Evolutionary conservation across 768 basidiomycete genomes (phyloP), one percentile per base, ranked within the genome.

Genomic region (Phlebiopsis gigantea): DNA sequence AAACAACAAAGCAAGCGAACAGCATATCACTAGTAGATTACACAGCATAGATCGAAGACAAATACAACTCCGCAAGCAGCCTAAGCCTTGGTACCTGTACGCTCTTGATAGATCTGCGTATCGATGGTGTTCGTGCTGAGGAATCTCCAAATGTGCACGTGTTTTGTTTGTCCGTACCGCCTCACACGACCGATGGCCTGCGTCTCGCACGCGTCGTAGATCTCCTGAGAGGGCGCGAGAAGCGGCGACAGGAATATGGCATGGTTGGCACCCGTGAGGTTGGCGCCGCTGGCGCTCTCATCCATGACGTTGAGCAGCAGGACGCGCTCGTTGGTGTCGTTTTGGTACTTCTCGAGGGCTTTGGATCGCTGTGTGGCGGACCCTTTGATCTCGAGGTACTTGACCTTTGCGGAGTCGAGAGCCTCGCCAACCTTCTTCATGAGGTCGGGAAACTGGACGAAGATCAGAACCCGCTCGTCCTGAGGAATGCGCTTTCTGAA

Each of bases 381-480:
- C 42, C 93, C 93, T 57, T 82, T 84, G 71, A 96, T 90, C 66
- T 92, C 87, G 51, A 91, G 78, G 73, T 82, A 92, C 43, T 78
- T 77, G 64, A 97, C 83, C 44, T 82, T 80, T 66, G 91, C 79
- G 53, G 81, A 80, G 1, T 69, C 74, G 61, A 98, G 80, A 0
- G 93, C 91, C 59, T 93, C 88, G 7, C 84, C 84, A 28, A 97
- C 90, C 70, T 96, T 97, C 67, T 84, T 84, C 81, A 90, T 92
- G 57, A 98, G 79, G 72, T 97, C 94, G 5, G 83, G 86, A 78
- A 95, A 98, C 66, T 98, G 95, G n/a, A 96, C 90, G 72, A 98
- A 98, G 59, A 98, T 81, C 44, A 98, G 81, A 17, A 94, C 82
- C 7, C 91, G 85, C 63, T 97, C 92, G 21, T 85, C 75, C 61